Conservation (phyloP, 345 rosid genomes). For the Alliaria petiolata region DNA sequence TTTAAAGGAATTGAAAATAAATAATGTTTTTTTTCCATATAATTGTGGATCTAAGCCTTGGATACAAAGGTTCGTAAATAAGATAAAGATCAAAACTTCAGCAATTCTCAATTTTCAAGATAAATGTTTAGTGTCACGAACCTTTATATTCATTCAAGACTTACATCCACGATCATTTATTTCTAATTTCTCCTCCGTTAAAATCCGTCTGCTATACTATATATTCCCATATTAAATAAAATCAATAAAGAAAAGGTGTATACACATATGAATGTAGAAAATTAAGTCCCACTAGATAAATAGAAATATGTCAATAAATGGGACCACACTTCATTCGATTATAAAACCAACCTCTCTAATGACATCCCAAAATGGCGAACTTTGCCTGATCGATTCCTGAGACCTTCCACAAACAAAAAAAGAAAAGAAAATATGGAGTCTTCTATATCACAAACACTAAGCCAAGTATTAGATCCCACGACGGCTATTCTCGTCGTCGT, state of each 20-base stretch:
- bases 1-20: no score
- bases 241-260: not conserved
- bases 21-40: no score
- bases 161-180: no score
- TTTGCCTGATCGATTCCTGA: constrained; percentile 2
- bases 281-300: not conserved
- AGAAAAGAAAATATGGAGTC: constrained; percentile 27
- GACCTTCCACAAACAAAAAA: not conserved
- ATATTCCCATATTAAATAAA: not conserved
- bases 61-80: no score
- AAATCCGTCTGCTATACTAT: not conserved
- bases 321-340: constrained; percentile 24
- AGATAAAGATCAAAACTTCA: no score
- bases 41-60: no score
- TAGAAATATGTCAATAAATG: not conserved
- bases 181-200: no score
- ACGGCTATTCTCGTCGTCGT: constrained; percentile 33
- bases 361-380: constrained; percentile 17
- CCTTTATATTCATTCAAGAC: no score
- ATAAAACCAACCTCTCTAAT: constrained; percentile 26
- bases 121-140: no score
- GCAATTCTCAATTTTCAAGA: no score
- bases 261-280: constrained; percentile 3
- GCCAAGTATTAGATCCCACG: constrained; percentile 26
- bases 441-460: constrained; percentile 25